phyloP scores from a whole-genome alignment of 2,329 filamentous ascomycete genomes.

The Fusarium equiseti region DNA sequence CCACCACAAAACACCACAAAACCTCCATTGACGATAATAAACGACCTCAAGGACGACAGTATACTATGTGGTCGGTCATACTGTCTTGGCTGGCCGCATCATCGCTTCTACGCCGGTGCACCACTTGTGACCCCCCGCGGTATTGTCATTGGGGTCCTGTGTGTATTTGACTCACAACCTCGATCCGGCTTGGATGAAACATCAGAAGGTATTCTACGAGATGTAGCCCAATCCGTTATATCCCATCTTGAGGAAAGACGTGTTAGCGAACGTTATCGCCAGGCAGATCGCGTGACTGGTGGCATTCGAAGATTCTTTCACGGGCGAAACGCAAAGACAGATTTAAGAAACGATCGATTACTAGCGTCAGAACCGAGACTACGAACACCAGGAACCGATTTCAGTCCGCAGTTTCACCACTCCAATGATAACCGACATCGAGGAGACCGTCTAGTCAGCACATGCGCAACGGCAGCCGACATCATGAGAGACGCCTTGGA shows the following conservation, averaged over 20 bases:
- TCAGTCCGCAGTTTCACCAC: neutral
- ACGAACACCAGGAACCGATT: neutral
- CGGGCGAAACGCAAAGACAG: neutral
- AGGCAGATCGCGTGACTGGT: neutral
- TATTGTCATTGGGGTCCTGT: neutral
- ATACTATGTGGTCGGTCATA: neutral
- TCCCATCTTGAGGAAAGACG: neutral
- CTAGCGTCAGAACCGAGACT: neutral
- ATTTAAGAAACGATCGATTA: neutral
- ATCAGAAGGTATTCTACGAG: neutral
- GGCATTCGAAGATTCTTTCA: slow-evolving; percentile 1
- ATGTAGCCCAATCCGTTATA: neutral
- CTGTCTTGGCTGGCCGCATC: neutral
- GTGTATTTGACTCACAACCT: neutral
- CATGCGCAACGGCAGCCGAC: neutral
- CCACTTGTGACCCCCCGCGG: neutral
- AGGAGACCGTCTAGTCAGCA: neutral
- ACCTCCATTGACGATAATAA: neutral
- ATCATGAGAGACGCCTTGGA: slow-evolving; percentile 4
- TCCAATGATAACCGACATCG: neutral
- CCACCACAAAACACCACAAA: neutral
- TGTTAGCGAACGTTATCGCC: neutral
- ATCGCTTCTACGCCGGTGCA: neutral
- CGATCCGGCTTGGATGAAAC: neutral
- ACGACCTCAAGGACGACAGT: neutral